Conservation (phyloP, 345 rosid genomes). For the Salix caprea region DNA sequence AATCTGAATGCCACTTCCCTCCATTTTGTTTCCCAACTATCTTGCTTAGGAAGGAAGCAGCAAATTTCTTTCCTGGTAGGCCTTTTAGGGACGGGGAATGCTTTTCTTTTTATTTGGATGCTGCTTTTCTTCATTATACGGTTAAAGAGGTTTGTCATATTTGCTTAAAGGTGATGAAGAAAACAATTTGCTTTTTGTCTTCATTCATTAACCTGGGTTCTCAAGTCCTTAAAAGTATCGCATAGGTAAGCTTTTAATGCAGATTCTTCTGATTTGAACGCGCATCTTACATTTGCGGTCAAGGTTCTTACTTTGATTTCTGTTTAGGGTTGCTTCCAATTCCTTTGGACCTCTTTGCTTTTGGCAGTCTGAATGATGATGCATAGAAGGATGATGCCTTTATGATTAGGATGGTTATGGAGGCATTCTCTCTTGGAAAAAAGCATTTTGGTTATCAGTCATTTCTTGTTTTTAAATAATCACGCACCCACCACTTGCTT, state of each 20-base stretch:
- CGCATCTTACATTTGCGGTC: background rate
- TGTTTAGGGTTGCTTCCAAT: background rate
- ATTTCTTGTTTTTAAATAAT: too few species aligned
- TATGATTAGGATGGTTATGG: background rate
- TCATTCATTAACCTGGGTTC: background rate
- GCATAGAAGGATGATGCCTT: background rate
- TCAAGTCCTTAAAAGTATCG: background rate
- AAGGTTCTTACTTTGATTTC: background rate
- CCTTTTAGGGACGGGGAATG: slow-evolving; percentile 13
- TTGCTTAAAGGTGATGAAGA: background rate
- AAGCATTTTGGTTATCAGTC: too few species aligned
- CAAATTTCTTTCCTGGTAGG: slow-evolving; percentile 7
- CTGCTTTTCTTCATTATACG: background rate
- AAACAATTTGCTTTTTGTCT: background rate
- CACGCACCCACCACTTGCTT: too few species aligned
- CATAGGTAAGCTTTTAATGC: background rate
- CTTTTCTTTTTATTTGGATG: background rate
- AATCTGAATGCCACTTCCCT: background rate
- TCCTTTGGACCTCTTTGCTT: background rate
- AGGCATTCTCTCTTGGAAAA: too few species aligned
- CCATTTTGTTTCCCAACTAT: background rate
- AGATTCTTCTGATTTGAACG: background rate
- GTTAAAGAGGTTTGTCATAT: slow-evolving; percentile 8
- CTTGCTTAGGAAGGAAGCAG: slow-evolving; percentile 5
- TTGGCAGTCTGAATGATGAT: background rate